A percentile compares a stretch with the other conserved stretches of the same genome.
Evolutionary conservation across 257 asterid genomes (phyloP).

Genomic region (Nicotiana noctiflora): DNA sequence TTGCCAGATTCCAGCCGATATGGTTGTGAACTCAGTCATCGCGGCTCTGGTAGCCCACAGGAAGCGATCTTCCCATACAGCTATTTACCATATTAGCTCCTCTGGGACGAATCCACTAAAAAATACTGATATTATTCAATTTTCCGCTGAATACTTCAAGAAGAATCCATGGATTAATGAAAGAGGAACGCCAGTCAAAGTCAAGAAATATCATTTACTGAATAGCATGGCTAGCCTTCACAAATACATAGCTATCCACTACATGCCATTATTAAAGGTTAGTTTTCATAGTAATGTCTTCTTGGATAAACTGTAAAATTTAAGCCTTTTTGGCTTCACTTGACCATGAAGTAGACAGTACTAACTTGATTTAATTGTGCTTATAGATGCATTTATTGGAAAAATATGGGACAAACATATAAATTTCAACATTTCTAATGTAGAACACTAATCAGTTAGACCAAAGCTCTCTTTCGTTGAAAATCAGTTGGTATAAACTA

Average conservation of each 20-base stretch:
- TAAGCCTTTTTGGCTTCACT: background rate
- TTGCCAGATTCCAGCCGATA: too few species aligned
- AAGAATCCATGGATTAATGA: slow-evolving; percentile 2
- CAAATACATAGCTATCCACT: slow-evolving; percentile 3
- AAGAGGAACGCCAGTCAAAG: slow-evolving; percentile 2
- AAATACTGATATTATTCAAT: too few species aligned
- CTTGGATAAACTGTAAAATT: background rate
- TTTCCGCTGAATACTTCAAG: background rate
- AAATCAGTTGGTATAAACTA: background rate
- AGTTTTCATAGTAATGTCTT: background rate
- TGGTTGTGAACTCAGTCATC: too few species aligned
- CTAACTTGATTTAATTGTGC: background rate
- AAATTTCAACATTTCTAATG: too few species aligned
- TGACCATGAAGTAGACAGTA: background rate
- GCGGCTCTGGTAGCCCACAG: too few species aligned
- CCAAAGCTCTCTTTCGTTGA: background rate
- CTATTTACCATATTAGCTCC: too few species aligned
- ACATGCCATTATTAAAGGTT: slow-evolving; percentile 14
- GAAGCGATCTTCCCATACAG: too few species aligned
- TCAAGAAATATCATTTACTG: background rate
- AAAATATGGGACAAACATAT: too few species aligned
- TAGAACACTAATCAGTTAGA: too few species aligned
- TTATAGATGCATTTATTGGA: background rate
- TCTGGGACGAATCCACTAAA: too few species aligned
- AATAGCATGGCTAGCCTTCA: slow-evolving; percentile 8